Evolutionary conservation across 306 rosid species (phyloP).

Genomic region (Vigna reflexopilosa): DNA sequence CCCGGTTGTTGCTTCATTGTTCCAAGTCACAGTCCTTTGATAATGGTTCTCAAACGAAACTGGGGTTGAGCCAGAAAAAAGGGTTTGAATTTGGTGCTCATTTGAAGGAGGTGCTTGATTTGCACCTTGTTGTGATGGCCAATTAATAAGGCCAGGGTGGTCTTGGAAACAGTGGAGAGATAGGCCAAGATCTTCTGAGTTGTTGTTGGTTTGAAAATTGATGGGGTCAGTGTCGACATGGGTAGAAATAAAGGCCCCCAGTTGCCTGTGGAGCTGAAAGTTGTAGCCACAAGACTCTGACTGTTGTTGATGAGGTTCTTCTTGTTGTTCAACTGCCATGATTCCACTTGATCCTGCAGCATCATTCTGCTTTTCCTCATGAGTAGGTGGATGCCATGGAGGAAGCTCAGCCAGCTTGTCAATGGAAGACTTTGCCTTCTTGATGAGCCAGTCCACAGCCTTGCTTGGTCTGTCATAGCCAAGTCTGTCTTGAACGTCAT

Average conservation of each 20-base stretch:
- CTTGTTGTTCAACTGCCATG: conserved; percentile 40
- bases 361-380: conserved; percentile 40
- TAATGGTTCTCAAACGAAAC: conserved; percentile 57
- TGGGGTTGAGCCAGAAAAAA: conserved; percentile 45
- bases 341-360: conserved; percentile 40
- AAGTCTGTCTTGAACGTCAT: conserved; percentile 86
- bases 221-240: conserved; percentile 46
- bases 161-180: conserved; percentile 75
- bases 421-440: conserved; percentile 72
- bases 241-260: conserved; percentile 48
- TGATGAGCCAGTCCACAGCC: conserved; percentile 95
- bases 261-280: conserved; percentile 56
- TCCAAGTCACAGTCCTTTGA: conserved; percentile 61
- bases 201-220: conserved; percentile 58
- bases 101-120: conserved; percentile 45
- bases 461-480: conserved; percentile 89
- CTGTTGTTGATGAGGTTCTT: conserved; percentile 32
- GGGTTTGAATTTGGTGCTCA: conserved; percentile 44
- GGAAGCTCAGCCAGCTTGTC: conserved; percentile 80
- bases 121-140: conserved; percentile 46
- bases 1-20: conserved; percentile 36
- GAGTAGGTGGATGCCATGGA: conserved; percentile 57
- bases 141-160: conserved; percentile 47
- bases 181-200: conserved; percentile 69
- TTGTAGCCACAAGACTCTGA: conserved; percentile 58